These are phyloP conservation scores for Flammula alnicola DNA, from an alignment of 1,284 basidiomycete species.

Conservation along the genomic window DNA sequence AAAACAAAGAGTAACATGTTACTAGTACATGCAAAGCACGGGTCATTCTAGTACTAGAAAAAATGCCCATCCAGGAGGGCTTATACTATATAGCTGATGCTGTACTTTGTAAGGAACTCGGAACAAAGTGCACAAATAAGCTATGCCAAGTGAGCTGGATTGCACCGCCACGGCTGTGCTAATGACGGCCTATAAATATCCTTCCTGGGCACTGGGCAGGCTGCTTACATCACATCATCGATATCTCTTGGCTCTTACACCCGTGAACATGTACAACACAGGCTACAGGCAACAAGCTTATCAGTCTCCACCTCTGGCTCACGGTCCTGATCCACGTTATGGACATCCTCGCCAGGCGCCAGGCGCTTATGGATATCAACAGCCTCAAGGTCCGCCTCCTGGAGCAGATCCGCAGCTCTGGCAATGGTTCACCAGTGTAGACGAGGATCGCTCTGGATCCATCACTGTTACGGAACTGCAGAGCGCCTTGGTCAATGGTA, in stretches of 20 bases:
- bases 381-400: conserved; percentile 46
- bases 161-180: neutral
- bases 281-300: conserved; percentile 21
- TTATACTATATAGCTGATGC: too few species aligned
- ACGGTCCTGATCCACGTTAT: conserved; percentile 18
- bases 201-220: neutral
- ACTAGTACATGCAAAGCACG: too few species aligned
- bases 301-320: conserved; percentile 21
- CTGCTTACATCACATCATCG: conserved; percentile 18
- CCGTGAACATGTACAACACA: conserved; percentile 22
- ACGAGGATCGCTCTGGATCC: conserved; percentile 70
- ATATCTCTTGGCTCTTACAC: conserved; percentile 12
- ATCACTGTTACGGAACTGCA: conserved; percentile 75
- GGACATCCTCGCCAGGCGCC: conserved; percentile 17
- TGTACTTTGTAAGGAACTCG: too few species aligned
- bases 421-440: conserved; percentile 77
- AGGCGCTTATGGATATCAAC: conserved; percentile 31
- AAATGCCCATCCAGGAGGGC: too few species aligned
- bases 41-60: too few species aligned
- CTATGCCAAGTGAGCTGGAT: neutral
- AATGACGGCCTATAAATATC: conserved; percentile 14
- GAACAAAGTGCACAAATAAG: too few species aligned
- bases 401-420: conserved; percentile 75
- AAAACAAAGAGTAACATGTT: too few species aligned
- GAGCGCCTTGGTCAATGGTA: conserved; percentile 76